A percentile compares a stretch with the other conserved stretches of the same genome.
Conservation (phyloP, 495 filamentous ascomycete species). For the Aspergillus sclerotioniger region DNA sequence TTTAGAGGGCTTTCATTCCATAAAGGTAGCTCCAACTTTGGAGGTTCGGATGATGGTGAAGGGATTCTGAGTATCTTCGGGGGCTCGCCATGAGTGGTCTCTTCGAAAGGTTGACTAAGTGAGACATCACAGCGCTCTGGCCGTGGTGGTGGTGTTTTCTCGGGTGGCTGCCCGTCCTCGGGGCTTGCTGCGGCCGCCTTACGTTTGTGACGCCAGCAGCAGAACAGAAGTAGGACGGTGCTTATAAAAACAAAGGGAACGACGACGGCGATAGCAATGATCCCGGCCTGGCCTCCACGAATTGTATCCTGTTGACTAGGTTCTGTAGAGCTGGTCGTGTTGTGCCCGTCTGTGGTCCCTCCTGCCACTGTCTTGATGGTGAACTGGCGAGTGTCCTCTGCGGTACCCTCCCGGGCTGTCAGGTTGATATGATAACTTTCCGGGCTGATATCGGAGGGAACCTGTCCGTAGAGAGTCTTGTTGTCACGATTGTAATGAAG, state of each 20-base stretch:
- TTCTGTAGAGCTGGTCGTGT: slow-evolving; percentile 4
- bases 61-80: slow-evolving; percentile 9
- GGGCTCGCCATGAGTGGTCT: slow-evolving; percentile 18
- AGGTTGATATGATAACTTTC: slow-evolving; percentile 48
- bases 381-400: slow-evolving; percentile 47
- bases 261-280: slow-evolving; percentile 45
- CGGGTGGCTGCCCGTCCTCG: slow-evolving; percentile 26
- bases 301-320: slow-evolving; percentile 13
- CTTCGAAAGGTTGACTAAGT: slow-evolving; percentile 30
- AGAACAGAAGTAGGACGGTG: slow-evolving; percentile 39
- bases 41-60: slow-evolving; percentile 30
- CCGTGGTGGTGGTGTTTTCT: slow-evolving; percentile 24
- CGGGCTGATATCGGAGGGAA: slow-evolving; percentile 50
- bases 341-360: slow-evolving; percentile 12
- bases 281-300: slow-evolving; percentile 33
- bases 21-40: slow-evolving; percentile 38
- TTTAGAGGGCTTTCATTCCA: slow-evolving; percentile 35
- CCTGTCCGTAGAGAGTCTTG: slow-evolving; percentile 58
- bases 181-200: slow-evolving; percentile 13
- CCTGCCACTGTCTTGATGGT: slow-evolving; percentile 45
- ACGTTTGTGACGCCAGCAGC: slow-evolving; percentile 41
- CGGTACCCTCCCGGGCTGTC: slow-evolving; percentile 47
- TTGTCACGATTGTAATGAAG: slow-evolving; percentile 59
- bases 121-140: slow-evolving; percentile 27
- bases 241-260: slow-evolving; percentile 38